phyloP scores from a whole-genome alignment of 345 rosid genomes.

The Syzygium grande region DNA sequence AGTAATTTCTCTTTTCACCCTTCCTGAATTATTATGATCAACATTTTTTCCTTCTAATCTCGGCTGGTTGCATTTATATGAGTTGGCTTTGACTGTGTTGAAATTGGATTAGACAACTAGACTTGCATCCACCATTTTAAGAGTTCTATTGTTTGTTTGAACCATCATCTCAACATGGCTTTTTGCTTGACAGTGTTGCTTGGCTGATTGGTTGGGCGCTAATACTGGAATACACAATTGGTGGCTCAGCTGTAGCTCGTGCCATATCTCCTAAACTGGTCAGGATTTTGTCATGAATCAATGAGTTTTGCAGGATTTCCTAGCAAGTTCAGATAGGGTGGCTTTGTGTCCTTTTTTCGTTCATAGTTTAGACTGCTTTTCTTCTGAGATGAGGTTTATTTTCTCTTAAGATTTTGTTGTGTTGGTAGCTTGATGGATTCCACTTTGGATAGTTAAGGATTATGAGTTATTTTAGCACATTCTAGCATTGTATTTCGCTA shows the following conservation, averaged over 20 bases:
- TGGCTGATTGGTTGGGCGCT: constrained; percentile 98
- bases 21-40: not conserved
- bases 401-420: no score
- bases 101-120: not conserved
- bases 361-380: no score
- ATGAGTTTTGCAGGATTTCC: no score
- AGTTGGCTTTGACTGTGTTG: not conserved
- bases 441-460: no score
- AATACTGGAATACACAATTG: constrained; percentile 86
- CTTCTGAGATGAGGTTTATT: no score
- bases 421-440: no score
- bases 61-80: not conserved
- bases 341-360: no score
- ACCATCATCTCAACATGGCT: not conserved
- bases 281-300: no score
- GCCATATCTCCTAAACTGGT: no score
- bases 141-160: not conserved
- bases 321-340: no score
- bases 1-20: not conserved
- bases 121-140: not conserved
- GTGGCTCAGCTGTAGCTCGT: constrained; percentile 88
- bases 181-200: constrained; percentile 46
- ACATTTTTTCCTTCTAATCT: not conserved
- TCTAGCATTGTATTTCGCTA: no score
- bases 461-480: no score